A percentile compares a stretch with the other conserved stretches of the same genome.
These are phyloP conservation scores for Plasmodium reichenowi DNA, from an alignment of 169 alveolate species.

Conservation along the genomic window DNA sequence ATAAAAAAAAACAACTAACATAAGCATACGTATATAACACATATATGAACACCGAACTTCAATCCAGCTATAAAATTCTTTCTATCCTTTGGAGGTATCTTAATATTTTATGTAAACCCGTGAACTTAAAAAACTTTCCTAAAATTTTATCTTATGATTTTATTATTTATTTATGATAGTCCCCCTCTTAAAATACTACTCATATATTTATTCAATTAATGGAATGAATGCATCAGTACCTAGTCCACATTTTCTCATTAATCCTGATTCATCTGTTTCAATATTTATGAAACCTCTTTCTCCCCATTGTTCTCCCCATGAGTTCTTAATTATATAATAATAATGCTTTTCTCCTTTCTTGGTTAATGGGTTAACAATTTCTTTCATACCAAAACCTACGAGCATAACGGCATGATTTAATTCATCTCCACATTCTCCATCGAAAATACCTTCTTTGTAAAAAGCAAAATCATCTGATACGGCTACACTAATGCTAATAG, in stretches of 20 bases:
- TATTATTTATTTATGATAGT: too few species aligned
- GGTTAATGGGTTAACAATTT: conserved; percentile 6
- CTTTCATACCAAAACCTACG: conserved; percentile 87
- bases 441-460: conserved; percentile 87
- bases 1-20: too few species aligned
- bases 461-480: conserved; percentile 87
- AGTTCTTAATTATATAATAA: conserved; percentile 5
- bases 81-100: too few species aligned
- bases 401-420: conserved; percentile 88
- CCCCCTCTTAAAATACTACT: too few species aligned
- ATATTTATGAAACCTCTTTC: neutral
- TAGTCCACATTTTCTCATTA: conserved; percentile 26
- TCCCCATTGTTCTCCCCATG: conserved; percentile 21
- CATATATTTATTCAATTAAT: neutral
- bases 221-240: conserved; percentile 26
- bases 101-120: too few species aligned
- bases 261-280: neutral
- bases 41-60: too few species aligned
- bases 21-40: too few species aligned
- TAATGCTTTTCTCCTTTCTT: conserved; percentile 14
- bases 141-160: too few species aligned
- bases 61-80: too few species aligned
- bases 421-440: conserved; percentile 78
- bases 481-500: conserved; percentile 92
- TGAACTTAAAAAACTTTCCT: too few species aligned